These are phyloP conservation scores for Mucor lusitanicus DNA, from an alignment of 371 early-diverging fungal species.

Conservation along the genomic window DNA sequence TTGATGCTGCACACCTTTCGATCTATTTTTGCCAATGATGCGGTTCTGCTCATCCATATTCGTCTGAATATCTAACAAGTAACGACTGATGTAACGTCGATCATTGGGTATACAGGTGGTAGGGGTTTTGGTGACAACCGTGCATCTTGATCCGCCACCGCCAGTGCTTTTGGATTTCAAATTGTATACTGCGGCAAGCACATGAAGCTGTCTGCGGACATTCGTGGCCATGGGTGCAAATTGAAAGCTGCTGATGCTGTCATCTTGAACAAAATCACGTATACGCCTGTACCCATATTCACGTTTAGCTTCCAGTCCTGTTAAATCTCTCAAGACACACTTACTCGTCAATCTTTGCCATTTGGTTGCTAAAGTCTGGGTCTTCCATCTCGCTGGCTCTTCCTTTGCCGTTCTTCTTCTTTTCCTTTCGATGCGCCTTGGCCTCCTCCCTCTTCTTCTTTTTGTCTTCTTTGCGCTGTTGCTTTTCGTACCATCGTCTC, in stretches of 20 bases:
- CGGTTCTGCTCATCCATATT: slow-evolving; percentile 32
- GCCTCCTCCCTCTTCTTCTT: slow-evolving; percentile 17
- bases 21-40: slow-evolving; percentile 6
- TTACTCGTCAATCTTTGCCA: slow-evolving; percentile 21
- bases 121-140: slow-evolving; percentile 50
- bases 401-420: slow-evolving; percentile 20
- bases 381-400: slow-evolving; percentile 17
- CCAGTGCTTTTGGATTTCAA: slow-evolving; percentile 54
- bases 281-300: slow-evolving; percentile 24
- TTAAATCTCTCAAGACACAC: neutral
- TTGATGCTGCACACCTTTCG: neutral
- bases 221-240: slow-evolving; percentile 58
- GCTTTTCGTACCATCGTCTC: slow-evolving; percentile 25
- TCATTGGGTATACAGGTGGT: slow-evolving; percentile 52
- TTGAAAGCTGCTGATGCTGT: slow-evolving; percentile 41
- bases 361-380: neutral
- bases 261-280: slow-evolving; percentile 40
- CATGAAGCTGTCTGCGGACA: slow-evolving; percentile 53
- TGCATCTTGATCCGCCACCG: slow-evolving; percentile 38
- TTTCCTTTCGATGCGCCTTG: slow-evolving; percentile 16
- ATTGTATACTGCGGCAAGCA: slow-evolving; percentile 53
- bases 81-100: slow-evolving; percentile 49
- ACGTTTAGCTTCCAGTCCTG: neutral
- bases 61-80: slow-evolving; percentile 35
- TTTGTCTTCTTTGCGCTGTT: slow-evolving; percentile 24